phyloP scores from a whole-genome alignment of 148 eudicot genomes.

The Cornus suecica region DNA sequence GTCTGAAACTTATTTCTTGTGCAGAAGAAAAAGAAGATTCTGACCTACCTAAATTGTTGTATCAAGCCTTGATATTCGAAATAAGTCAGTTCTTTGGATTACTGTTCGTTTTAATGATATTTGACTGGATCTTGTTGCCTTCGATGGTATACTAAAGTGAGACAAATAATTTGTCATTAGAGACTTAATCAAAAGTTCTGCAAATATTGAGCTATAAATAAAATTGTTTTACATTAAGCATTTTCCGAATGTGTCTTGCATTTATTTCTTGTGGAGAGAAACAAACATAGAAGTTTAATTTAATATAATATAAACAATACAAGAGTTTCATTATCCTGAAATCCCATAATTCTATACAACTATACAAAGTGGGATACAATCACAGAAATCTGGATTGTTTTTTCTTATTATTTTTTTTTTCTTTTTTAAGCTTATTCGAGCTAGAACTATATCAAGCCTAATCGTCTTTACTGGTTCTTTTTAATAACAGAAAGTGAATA shows the following conservation, averaged over 20 bases:
- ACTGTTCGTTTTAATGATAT: background rate
- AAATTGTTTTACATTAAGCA: background rate
- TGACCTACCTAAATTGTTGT: constrained; percentile 35
- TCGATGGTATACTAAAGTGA: background rate
- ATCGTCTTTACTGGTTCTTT: background rate
- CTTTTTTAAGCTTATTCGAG: constrained; percentile 5
- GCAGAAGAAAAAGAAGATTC: constrained; percentile 38
- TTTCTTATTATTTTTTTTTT: too few relatives aligned
- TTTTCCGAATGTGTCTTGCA: background rate
- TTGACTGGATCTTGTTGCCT: background rate
- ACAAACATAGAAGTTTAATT: background rate
- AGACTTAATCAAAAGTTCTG: background rate
- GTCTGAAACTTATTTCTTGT: constrained; percentile 2
- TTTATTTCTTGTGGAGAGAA: background rate
- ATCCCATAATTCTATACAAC: background rate
- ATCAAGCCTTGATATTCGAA: constrained; percentile 24
- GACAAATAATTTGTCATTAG: background rate
- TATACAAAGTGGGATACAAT: background rate
- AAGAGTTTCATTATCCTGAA: background rate
- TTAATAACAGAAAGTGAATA: background rate
- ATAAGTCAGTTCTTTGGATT: background rate
- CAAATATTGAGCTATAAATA: background rate
- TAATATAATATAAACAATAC: background rate
- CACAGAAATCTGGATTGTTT: background rate
- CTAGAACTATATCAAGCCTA: background rate